Evolutionary conservation across 495 filamentous ascomycete genomes (phyloP), one percentile per base, ranked within the genome.

Genomic region (Cercophora scortea): DNA sequence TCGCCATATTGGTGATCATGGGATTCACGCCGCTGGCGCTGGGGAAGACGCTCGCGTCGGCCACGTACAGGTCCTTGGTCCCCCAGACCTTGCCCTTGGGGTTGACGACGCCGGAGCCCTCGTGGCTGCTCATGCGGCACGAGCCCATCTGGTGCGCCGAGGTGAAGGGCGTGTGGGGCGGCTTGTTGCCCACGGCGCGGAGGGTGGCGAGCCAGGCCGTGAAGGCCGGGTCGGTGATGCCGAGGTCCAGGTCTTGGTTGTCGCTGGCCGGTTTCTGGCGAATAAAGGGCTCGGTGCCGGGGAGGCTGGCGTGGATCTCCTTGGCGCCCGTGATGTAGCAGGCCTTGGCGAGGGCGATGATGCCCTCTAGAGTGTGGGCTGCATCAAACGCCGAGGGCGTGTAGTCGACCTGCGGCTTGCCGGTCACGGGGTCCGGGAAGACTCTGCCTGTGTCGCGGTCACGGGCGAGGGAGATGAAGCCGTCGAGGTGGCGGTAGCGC

Each of bases 81-180:
- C 82, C 90, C 88, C 89, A 95, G 4, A 93, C 88, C 57, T 75
- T 78, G 1, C 90, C 89, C 45, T 75, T 69, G 0, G 80, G 70
- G 64, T 91, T 85, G 3, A 95, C 90, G 2, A 95, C 92, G 25
- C 86, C 85, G 8, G 71, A 71, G 9, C 67, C 64, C 52, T 75
- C 61, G n/a, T 53, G 69, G 42, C 76, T 66, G 32, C 83, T 82
- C 91, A 96, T 96, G 0, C 88, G 77, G 59, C 88, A 92, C 1
- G 82, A 86, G 2, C 92, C 91, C 90, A 96, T 95, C 72, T 95
- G 92, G 63, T 97, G 92, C 2, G 90, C 91, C 42, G 62, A 78
- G 41, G 13, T 63, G 61, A 63, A 85, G 58, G 51, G 69, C 38
- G 58, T 69, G 46, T 61, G 76, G 15, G 68, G 80, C 52, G 61